These are phyloP conservation scores for Lentinus tigrinus DNA, from an alignment of 768 basidiomycete genomes.

Conservation along the genomic window DNA sequence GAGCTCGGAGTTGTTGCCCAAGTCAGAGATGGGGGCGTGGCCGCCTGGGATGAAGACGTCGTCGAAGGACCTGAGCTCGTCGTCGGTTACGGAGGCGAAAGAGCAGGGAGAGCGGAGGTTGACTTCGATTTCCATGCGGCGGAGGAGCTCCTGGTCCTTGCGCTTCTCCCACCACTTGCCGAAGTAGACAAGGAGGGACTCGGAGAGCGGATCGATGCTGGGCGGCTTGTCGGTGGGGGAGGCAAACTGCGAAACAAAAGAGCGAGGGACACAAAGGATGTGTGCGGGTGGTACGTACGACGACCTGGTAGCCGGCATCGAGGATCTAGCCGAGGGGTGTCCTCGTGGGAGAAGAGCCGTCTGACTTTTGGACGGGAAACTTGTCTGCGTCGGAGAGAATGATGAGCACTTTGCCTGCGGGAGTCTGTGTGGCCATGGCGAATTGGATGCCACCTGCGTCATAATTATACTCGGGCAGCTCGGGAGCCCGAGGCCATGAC, in stretches of 20 bases:
- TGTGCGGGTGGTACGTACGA: slow-evolving; percentile 9
- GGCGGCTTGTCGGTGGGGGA: slow-evolving; percentile 24
- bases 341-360: slow-evolving; percentile 19
- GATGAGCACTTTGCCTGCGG: slow-evolving; percentile 24
- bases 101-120: slow-evolving; percentile 23
- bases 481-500: neutral
- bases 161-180: slow-evolving; percentile 24
- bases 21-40: slow-evolving; percentile 27
- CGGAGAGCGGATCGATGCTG: slow-evolving; percentile 25
- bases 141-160: slow-evolving; percentile 20
- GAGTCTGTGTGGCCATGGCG: neutral
- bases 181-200: slow-evolving; percentile 23
- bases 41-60: slow-evolving; percentile 31
- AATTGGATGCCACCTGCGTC: neutral
- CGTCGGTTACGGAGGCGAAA: slow-evolving; percentile 23
- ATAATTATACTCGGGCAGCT: neutral
- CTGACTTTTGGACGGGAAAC: slow-evolving; percentile 19
- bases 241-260: slow-evolving; percentile 19
- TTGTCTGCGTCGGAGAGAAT: slow-evolving; percentile 25
- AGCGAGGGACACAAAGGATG: neutral
- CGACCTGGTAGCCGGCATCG: slow-evolving; percentile 25
- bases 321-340: slow-evolving; percentile 24
- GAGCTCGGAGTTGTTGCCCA: slow-evolving; percentile 26
- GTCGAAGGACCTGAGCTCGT: slow-evolving; percentile 22
- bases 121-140: slow-evolving; percentile 21